Evolutionary conservation across 148 eudicot genomes (phyloP).

Genomic region (Talinum fruticosum): DNA sequence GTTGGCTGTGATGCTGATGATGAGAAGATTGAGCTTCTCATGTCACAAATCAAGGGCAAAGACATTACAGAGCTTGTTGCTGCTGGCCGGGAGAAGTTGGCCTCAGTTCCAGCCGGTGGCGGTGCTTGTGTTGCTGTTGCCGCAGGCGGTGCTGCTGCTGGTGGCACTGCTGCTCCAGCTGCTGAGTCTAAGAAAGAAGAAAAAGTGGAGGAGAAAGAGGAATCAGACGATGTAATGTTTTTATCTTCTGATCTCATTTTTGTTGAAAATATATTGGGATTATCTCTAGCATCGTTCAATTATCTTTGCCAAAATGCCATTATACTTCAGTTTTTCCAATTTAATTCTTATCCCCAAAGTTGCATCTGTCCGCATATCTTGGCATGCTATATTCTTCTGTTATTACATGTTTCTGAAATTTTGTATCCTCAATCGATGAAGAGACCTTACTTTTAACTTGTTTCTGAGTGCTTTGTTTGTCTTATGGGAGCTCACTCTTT

Average conservation of each 20-base stretch:
- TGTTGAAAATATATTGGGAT: slow-evolving; percentile 1
- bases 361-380: no score
- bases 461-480: neutral
- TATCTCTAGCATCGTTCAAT: neutral
- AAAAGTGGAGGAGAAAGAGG: slow-evolving; percentile 54
- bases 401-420: no score
- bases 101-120: slow-evolving; percentile 66
- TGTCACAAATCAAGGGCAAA: slow-evolving; percentile 49
- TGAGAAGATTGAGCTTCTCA: slow-evolving; percentile 39
- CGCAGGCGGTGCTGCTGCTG: slow-evolving; percentile 28
- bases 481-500: neutral
- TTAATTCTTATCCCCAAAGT: no score
- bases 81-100: slow-evolving; percentile 55
- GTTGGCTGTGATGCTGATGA: slow-evolving; percentile 56
- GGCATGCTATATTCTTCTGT: no score
- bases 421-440: no score
- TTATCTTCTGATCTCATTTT: neutral
- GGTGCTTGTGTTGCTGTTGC: slow-evolving; percentile 41
- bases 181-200: slow-evolving; percentile 50
- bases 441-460: no score
- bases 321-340: neutral
- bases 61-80: slow-evolving; percentile 59
- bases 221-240: slow-evolving; percentile 50
- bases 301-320: no score
- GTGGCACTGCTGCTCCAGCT: slow-evolving; percentile 43